Percentiles rank a stretch among this genome's conserved stretches.
phyloP scores from a whole-genome alignment of 345 rosid genomes.

The Eucalyptus regnans region DNA sequence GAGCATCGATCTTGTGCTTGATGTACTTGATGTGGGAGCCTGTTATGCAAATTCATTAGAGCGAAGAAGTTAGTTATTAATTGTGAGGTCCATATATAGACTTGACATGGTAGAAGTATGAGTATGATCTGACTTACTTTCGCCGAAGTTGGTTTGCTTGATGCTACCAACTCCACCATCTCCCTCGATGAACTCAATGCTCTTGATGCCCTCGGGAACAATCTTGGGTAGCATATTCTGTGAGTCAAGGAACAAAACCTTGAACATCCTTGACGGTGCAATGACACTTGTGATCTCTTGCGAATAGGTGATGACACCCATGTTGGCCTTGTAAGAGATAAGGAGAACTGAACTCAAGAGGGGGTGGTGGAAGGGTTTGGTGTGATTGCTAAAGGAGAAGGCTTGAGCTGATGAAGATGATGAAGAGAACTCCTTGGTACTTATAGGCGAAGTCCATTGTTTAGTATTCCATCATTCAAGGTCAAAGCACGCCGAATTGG shows the following conservation, averaged over 20 bases:
- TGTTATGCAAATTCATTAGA: background rate
- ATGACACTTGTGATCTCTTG: background rate
- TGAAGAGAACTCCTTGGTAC: background rate
- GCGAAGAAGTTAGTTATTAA: background rate
- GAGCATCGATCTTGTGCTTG: background rate
- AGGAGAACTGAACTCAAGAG: background rate
- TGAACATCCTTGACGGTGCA: background rate
- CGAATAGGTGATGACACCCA: background rate
- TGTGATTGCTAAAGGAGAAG: background rate
- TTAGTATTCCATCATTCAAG: background rate
- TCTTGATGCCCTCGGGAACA: background rate
- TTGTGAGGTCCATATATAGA: accelerated
- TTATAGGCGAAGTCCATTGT: background rate
- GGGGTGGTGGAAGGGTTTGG: background rate
- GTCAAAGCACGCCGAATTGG: background rate
- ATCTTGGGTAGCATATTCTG: background rate
- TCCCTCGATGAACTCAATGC: background rate
- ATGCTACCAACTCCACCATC: background rate
- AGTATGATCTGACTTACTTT: background rate
- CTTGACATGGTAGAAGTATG: background rate
- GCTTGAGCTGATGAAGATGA: background rate
- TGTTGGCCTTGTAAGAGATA: background rate
- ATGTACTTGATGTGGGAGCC: background rate
- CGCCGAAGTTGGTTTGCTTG: background rate
- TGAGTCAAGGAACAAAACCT: background rate